Evolutionary conservation across 2,329 filamentous ascomycete species (phyloP).

Genomic region (Stemphylium vesicarium): DNA sequence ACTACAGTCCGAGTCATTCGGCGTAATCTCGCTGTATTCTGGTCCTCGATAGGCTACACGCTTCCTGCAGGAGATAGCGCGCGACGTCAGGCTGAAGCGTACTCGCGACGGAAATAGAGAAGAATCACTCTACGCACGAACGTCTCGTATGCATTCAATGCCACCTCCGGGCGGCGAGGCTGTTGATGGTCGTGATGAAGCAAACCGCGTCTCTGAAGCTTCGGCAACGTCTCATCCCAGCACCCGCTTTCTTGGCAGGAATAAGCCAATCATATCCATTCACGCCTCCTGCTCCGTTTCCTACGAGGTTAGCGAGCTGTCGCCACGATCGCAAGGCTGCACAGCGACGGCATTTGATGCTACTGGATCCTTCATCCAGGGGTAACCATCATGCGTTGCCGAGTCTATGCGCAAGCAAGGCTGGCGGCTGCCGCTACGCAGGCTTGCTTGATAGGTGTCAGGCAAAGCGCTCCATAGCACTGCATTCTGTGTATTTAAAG

Average conservation of each 20-base stretch:
- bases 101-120: constrained; percentile 1
- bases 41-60: background rate
- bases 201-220: constrained; percentile 39
- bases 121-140: background rate
- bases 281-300: constrained; percentile 1
- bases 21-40: background rate
- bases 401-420: constrained; percentile 12
- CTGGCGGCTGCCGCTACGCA: constrained; percentile 16
- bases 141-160: constrained; percentile 6
- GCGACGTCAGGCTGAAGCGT: constrained; percentile 10
- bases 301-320: constrained; percentile 10
- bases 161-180: constrained; percentile 15
- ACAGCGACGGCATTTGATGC: constrained; percentile 14
- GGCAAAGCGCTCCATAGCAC: constrained; percentile 18
- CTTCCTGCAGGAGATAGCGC: constrained; percentile 2
- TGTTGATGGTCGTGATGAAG: constrained; percentile 27
- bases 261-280: constrained; percentile 28
- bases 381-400: constrained; percentile 34
- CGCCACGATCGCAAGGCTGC: constrained; percentile 18
- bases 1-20: too few relatives aligned
- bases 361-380: constrained; percentile 23
- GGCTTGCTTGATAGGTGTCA: constrained; percentile 24
- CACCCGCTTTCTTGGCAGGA: constrained; percentile 17
- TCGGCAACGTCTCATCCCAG: constrained; percentile 32
- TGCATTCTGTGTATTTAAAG: constrained; percentile 37